Evolutionary conservation across 148 eudicot genomes (phyloP).

Genomic region (Linanthus parryae): DNA sequence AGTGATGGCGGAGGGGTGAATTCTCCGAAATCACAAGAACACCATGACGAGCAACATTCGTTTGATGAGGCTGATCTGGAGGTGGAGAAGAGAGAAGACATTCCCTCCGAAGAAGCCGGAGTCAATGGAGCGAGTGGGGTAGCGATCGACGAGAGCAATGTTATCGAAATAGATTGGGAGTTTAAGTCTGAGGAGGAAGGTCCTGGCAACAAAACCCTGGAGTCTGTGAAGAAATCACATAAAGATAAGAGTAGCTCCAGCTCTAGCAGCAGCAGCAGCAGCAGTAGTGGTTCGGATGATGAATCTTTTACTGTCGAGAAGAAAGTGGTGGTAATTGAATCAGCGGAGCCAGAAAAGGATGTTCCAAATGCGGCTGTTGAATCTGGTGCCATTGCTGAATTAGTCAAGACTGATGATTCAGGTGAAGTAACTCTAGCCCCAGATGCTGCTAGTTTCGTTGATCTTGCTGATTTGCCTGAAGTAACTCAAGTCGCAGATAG

Average conservation of each 20-base stretch:
- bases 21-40: constrained; percentile 36
- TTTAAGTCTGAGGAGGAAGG: constrained; percentile 28
- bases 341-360: constrained; percentile 10
- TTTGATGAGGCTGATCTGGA: constrained; percentile 30
- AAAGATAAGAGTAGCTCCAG: constrained; percentile 11
- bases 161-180: constrained; percentile 18
- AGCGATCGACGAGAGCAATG: constrained; percentile 20
- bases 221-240: constrained; percentile 10
- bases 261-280: constrained; percentile 13
- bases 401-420: constrained; percentile 27
- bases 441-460: constrained; percentile 37
- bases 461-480: constrained; percentile 25
- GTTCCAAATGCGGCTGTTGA: constrained; percentile 7
- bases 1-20: constrained; percentile 43
- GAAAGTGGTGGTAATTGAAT: constrained; percentile 25
- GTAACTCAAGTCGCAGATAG: constrained; percentile 13
- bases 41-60: constrained; percentile 18
- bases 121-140: constrained; percentile 17
- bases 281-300: constrained; percentile 33
- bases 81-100: constrained; percentile 17
- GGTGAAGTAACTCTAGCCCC: constrained; percentile 13
- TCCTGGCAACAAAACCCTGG: constrained; percentile 18
- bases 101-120: constrained; percentile 13
- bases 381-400: constrained; percentile 22
- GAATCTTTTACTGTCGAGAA: constrained; percentile 23